Evolutionary conservation across 139 green algal genomes (phyloP).

Genomic region (Marvania coccoides): DNA sequence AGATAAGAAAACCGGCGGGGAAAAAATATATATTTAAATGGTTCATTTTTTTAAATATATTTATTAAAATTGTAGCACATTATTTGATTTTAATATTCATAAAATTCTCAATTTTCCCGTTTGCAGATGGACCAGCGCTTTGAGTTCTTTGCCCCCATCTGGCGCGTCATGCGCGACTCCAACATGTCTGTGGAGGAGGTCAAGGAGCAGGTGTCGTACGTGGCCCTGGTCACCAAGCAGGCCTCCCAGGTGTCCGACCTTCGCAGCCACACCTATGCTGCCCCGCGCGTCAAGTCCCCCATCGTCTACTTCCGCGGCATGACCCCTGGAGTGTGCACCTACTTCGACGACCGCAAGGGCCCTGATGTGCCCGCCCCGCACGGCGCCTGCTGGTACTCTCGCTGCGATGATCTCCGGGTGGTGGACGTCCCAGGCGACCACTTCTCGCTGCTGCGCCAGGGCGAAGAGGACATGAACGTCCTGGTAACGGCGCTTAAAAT

Average conservation of each 20-base stretch:
- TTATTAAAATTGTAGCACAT: too few species aligned
- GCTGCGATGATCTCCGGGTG: constrained; percentile 58
- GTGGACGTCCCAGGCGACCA: constrained; percentile 70
- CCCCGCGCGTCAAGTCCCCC: constrained; percentile 4
- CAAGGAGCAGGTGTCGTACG: constrained; percentile 53
- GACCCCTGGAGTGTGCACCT: constrained; percentile 60
- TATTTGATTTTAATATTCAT: too few species aligned
- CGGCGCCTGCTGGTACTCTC: constrained; percentile 62
- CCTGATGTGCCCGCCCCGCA: constrained; percentile 36
- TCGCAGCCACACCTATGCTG: constrained; percentile 51
- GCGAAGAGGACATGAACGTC: constrained; percentile 46
- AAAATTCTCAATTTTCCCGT: neutral
- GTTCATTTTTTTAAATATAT: too few species aligned
- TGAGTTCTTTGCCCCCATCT: constrained; percentile 87
- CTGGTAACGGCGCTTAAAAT: constrained; percentile 43
- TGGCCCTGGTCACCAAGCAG: constrained; percentile 74
- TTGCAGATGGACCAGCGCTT: constrained; percentile 48
- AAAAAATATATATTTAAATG: neutral
- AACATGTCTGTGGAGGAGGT: constrained; percentile 68
- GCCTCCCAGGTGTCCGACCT: constrained; percentile 65
- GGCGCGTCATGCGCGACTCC: constrained; percentile 76
- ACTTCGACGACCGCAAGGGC: constrained; percentile 68
- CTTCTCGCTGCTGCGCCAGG: constrained; percentile 71
- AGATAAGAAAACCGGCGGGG: neutral
- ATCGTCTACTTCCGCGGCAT: constrained; percentile 74